A percentile compares a stretch with the other conserved stretches of the same genome.
Evolutionary conservation across 306 rosid species (phyloP).

Genomic region (Rosa multiflora): DNA sequence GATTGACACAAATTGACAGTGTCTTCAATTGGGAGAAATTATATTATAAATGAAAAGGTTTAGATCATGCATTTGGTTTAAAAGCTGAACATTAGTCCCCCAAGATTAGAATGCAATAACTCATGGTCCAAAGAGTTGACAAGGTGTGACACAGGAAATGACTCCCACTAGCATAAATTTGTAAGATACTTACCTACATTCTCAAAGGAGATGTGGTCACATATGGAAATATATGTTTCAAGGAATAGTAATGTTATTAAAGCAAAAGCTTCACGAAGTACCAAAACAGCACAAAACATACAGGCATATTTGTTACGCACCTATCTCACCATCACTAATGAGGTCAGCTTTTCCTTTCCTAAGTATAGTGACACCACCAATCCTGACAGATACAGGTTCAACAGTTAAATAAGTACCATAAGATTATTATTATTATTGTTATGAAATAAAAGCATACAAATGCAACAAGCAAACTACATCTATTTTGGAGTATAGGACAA

Average conservation of each 20-base stretch:
- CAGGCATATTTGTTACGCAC: constrained; percentile 38
- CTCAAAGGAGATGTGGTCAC: neutral
- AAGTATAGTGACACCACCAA: constrained; percentile 80
- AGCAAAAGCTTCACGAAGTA: constrained; percentile 1
- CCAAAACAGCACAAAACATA: neutral
- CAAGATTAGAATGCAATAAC: neutral
- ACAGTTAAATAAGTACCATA: constrained; percentile 26
- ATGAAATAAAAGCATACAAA: neutral
- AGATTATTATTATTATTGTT: neutral
- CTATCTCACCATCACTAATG: constrained; percentile 76
- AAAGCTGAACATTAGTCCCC: neutral
- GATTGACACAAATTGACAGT: neutral
- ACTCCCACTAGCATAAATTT: neutral
- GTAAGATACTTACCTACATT: neutral
- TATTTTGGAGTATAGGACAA: neutral
- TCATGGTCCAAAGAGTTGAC: neutral
- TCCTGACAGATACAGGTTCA: constrained; percentile 50
- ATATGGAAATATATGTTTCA: constrained; percentile 1
- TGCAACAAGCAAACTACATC: neutral
- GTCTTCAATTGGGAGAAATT: neutral
- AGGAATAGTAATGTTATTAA: neutral
- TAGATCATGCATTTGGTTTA: neutral
- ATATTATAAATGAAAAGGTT: neutral
- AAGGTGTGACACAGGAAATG: neutral
- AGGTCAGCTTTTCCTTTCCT: constrained; percentile 80